phyloP scores from a whole-genome alignment of 1,139 yeast genomes.

The Fermentozyma sake region DNA sequence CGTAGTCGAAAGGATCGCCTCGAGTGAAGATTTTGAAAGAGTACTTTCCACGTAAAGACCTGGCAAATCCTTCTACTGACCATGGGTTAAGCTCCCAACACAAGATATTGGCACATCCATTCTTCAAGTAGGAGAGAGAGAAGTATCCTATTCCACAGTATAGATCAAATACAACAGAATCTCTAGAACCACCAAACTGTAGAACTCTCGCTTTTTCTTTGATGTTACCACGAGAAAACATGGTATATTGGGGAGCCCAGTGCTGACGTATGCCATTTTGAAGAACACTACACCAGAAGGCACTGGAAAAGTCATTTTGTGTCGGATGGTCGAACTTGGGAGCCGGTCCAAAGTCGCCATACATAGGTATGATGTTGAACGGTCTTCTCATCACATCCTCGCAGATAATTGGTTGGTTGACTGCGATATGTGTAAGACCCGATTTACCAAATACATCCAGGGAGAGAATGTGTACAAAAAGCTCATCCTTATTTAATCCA shows the following conservation, averaged over 20 bases:
- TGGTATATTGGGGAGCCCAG: slow-evolving; percentile 84
- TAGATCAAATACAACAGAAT: slow-evolving; percentile 55
- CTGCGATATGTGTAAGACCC: slow-evolving; percentile 58
- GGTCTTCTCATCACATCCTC: slow-evolving; percentile 60
- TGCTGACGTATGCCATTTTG: slow-evolving; percentile 77
- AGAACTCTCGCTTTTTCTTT: slow-evolving; percentile 73
- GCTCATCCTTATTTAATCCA: too few species aligned
- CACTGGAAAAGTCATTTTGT: slow-evolving; percentile 36
- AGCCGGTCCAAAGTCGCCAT: slow-evolving; percentile 62
- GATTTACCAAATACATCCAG: slow-evolving; percentile 9
- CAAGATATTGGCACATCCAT: slow-evolving; percentile 48
- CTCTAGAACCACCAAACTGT: slow-evolving; percentile 20
- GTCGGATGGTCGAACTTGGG: slow-evolving; percentile 37
- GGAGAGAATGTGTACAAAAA: slow-evolving; percentile 21
- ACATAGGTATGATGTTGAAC: slow-evolving; percentile 49
- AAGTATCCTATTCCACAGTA: slow-evolving; percentile 89
- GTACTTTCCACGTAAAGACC: slow-evolving; percentile 57
- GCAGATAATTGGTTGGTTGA: slow-evolving; percentile 64
- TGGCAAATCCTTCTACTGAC: slow-evolving; percentile 68
- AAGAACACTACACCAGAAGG: slow-evolving; percentile 67
- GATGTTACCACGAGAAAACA: slow-evolving; percentile 89
- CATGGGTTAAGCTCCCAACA: slow-evolving; percentile 89
- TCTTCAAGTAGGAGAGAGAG: slow-evolving; percentile 60
- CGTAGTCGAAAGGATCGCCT: slow-evolving; percentile 24
- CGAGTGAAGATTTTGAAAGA: slow-evolving; percentile 27